These are phyloP conservation scores for Zea mays DNA, from an alignment of 176 grass and related monocot genomes.

Conservation along the genomic window DNA sequence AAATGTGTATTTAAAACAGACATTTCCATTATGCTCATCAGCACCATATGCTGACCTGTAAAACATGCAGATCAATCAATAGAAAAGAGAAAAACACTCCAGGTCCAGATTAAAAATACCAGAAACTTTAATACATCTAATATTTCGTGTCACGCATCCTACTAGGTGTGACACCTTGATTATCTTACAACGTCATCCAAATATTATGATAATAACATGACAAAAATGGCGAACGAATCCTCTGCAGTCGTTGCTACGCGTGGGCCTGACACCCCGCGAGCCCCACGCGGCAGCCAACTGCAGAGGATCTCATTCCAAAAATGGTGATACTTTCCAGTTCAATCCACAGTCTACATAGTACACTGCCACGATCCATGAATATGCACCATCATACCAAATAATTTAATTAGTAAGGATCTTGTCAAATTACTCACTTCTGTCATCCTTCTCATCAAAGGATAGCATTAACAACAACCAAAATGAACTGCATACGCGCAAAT, in stretches of 20 bases:
- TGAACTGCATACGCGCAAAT: neutral
- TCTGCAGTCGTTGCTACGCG: too few species aligned
- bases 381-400: neutral
- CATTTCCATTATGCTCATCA: conserved; percentile 5
- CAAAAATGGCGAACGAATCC: neutral
- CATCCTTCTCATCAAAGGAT: neutral
- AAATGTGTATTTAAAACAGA: conserved; percentile 20
- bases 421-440: neutral
- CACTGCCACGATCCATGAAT: neutral
- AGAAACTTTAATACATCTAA: neutral
- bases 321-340: neutral
- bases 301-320: neutral
- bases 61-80: neutral
- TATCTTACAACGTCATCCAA: conserved; percentile 16
- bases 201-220: conserved; percentile 5
- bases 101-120: conserved; percentile 1
- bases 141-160: conserved; percentile 9
- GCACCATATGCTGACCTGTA: neutral
- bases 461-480: neutral
- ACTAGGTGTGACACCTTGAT: neutral
- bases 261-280: too few species aligned
- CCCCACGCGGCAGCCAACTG: too few species aligned
- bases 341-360: neutral
- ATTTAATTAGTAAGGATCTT: neutral
- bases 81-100: neutral